These are phyloP conservation scores for Sphaceloma murrayae DNA, from an alignment of 2,329 filamentous ascomycete species.

Conservation along the genomic window DNA sequence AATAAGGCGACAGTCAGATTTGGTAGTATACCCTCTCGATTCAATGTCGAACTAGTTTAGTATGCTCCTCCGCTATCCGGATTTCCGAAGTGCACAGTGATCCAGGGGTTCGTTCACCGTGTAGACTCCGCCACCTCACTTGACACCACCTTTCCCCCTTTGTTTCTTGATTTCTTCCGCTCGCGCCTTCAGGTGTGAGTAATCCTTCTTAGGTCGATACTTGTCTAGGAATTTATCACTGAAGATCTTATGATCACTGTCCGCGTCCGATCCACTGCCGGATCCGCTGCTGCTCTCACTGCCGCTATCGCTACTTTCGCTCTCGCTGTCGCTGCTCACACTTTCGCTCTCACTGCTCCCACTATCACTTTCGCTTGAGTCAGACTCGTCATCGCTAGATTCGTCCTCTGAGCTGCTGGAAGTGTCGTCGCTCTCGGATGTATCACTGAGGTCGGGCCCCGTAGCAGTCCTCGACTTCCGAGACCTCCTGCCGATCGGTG, in stretches of 20 bases:
- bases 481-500: constrained; percentile 19
- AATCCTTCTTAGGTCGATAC: constrained; percentile 5
- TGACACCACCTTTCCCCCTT: constrained; percentile 1
- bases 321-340: constrained; percentile 1
- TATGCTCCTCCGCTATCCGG: too few relatives aligned
- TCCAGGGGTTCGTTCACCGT: too few relatives aligned
- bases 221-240: constrained; percentile 14
- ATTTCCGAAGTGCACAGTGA: too few relatives aligned
- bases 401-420: neutral
- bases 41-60: neutral
- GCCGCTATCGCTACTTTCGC: constrained; percentile 9
- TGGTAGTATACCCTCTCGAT: constrained; percentile 8
- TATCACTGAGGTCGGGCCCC: neutral
- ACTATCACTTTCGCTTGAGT: neutral
- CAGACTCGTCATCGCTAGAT: neutral
- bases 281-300: neutral
- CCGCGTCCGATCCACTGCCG: neutral
- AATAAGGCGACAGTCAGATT: neutral
- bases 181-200: neutral
- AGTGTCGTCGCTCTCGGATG: constrained; percentile 14
- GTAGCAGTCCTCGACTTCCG: constrained; percentile 28
- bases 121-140: too few relatives aligned
- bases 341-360: constrained; percentile 11
- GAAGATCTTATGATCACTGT: constrained; percentile 9
- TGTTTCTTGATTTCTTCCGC: constrained; percentile 8